Evolutionary conservation across 2,329 filamentous ascomycete genomes (phyloP).

Genomic region (Ascochyta lentis): DNA sequence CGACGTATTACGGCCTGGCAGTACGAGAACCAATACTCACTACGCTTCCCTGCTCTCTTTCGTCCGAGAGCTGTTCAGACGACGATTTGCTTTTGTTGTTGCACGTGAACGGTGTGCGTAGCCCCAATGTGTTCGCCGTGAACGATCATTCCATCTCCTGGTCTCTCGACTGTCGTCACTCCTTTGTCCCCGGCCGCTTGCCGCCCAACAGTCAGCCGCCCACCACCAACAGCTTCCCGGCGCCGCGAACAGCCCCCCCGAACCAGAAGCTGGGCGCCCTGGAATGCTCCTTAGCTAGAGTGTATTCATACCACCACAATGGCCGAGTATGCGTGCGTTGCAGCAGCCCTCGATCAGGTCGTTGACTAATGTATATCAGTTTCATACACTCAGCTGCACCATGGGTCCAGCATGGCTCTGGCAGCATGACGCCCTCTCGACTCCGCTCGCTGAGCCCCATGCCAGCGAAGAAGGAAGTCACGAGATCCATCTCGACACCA

Average conservation of each 20-base stretch:
- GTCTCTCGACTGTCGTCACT: conserved; percentile 41
- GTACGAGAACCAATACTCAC: conserved; percentile 16
- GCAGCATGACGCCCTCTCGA: conserved; percentile 45
- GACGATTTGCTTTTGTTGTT: conserved; percentile 1
- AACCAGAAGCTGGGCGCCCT: conserved; percentile 8
- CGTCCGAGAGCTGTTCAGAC: conserved; percentile 5
- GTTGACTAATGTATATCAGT: conserved; percentile 23
- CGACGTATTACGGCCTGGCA: conserved; percentile 9
- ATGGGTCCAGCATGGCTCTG: conserved; percentile 42
- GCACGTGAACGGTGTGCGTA: conserved; percentile 9
- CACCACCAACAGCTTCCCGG: conserved; percentile 10
- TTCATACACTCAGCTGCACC: conserved; percentile 45
- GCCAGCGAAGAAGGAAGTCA: conserved; percentile 46
- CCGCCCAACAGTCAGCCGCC: conserved; percentile 17
- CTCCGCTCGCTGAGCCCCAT: conserved; percentile 46
- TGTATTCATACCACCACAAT: conserved; percentile 20
- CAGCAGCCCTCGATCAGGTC: background rate
- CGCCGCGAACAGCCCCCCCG: conserved; percentile 10
- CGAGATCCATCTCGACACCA: conserved; percentile 47
- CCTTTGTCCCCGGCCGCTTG: conserved; percentile 36
- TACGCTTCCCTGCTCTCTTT: conserved; percentile 7
- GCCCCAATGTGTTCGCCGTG: conserved; percentile 18
- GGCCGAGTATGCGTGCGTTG: conserved; percentile 37
- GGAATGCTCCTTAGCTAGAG: conserved; percentile 16
- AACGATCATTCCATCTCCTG: conserved; percentile 8